phyloP scores from a whole-genome alignment of 176 grass and related monocot genomes.

The maize (Zea mays) region Zm-B73-REFERENCE-NAM-5.0 NC_050096.1:292566001-292566500 shows the following conservation, averaged over 20 bases:
- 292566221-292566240: not conserved
- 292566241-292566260: not conserved
- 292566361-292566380: slow-evolving; percentile 97
- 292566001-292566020: slow-evolving; percentile 7
- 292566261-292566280: slow-evolving; percentile 25
- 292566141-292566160: not conserved
- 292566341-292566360: slow-evolving; percentile 85
- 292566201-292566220: not conserved
- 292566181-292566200: not conserved
- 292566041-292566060: not conserved
- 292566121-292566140: slow-evolving; percentile 7
- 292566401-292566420: slow-evolving; percentile 81
- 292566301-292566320: slow-evolving; percentile 31
- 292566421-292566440: slow-evolving; percentile 88
- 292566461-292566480: slow-evolving; percentile 5
- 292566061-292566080: not conserved
- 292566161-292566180: not conserved
- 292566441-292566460: slow-evolving; percentile 68
- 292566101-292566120: not conserved
- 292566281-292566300: not conserved
- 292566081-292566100: not conserved
- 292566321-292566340: slow-evolving; percentile 81
- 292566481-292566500: slow-evolving; percentile 35
- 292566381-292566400: slow-evolving; percentile 94
- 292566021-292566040: not conserved